Conservation (phyloP, 2,329 filamentous ascomycete genomes). For the Aspergillus tamarii region DNA sequence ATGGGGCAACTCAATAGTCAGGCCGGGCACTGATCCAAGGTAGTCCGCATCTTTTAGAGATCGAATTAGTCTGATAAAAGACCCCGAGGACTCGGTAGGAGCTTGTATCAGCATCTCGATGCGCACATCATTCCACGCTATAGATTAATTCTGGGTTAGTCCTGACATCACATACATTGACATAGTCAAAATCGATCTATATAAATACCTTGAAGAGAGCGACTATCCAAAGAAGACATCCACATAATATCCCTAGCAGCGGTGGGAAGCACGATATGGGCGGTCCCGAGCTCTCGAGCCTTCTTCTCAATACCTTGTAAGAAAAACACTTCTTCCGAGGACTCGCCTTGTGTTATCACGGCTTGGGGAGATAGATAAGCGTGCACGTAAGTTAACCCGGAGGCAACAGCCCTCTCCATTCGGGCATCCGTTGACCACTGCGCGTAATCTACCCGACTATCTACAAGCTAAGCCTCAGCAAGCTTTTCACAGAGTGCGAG, state of each 20-base stretch:
- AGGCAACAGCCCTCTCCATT: constrained; percentile 65
- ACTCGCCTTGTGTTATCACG: constrained; percentile 70
- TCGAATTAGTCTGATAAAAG: constrained; percentile 73
- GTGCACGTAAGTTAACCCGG: constrained; percentile 72
- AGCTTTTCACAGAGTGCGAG: not conserved
- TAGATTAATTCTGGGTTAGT: constrained; percentile 3
- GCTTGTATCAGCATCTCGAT: constrained; percentile 87
- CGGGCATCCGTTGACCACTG: constrained; percentile 70
- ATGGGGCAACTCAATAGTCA: constrained; percentile 82
- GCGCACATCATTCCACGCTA: constrained; percentile 75
- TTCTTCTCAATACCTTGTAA: constrained; percentile 61
- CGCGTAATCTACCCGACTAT: constrained; percentile 78
- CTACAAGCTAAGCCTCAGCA: constrained; percentile 23
- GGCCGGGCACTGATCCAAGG: constrained; percentile 67
- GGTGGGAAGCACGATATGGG: constrained; percentile 75
- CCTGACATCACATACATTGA: not conserved
- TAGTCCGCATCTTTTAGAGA: constrained; percentile 79
- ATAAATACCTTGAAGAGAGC: constrained; percentile 64
- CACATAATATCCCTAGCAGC: constrained; percentile 68
- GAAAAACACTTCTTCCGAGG: constrained; percentile 71
- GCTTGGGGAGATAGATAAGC: constrained; percentile 77
- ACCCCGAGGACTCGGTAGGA: constrained; percentile 69
- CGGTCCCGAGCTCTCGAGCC: constrained; percentile 54
- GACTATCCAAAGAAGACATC: constrained; percentile 76
- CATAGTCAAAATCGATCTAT: not conserved